Conservation (phyloP, 805 yeast species). For the Zygotorulaspora florentina region DNA sequence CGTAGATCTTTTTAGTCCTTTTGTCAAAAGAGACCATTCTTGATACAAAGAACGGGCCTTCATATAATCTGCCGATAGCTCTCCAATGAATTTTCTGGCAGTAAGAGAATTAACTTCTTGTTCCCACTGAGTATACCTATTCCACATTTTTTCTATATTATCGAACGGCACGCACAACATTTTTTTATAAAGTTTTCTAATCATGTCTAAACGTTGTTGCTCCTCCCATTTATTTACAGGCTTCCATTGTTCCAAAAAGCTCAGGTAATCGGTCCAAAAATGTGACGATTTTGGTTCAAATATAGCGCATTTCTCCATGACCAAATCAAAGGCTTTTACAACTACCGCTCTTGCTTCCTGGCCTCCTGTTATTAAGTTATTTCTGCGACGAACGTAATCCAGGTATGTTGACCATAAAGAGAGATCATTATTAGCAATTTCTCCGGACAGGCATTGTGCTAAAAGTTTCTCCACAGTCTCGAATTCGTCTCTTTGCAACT, state of each 20-base stretch:
- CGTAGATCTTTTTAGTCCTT: constrained; percentile 43
- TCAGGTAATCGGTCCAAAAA: constrained; percentile 81
- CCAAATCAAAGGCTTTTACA: constrained; percentile 78
- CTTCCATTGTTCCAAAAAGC: constrained; percentile 70
- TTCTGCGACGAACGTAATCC: constrained; percentile 64
- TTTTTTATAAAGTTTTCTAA: constrained; percentile 66
- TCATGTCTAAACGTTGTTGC: constrained; percentile 71
- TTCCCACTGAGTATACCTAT: constrained; percentile 77
- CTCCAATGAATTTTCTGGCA: constrained; percentile 81
- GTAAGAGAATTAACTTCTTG: constrained; percentile 67
- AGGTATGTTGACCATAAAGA: constrained; percentile 75
- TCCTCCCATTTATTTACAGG: constrained; percentile 81
- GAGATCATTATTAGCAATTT: constrained; percentile 46
- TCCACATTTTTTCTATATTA: constrained; percentile 76
- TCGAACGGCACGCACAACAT: constrained; percentile 72
- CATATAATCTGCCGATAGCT: constrained; percentile 81
- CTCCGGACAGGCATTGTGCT: constrained; percentile 52
- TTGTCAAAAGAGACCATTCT: constrained; percentile 61
- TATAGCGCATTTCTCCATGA: constrained; percentile 69
- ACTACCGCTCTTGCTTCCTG: constrained; percentile 72
- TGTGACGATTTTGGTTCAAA: constrained; percentile 63
- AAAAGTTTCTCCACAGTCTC: constrained; percentile 63
- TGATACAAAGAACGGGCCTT: constrained; percentile 71
- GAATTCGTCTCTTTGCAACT: constrained; percentile 60
- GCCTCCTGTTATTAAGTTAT: constrained; percentile 72